Percentiles rank a stretch among this genome's conserved stretches.
Evolutionary conservation across 345 rosid genomes (phyloP).

Genomic region (Eucalyptus curtisii): DNA sequence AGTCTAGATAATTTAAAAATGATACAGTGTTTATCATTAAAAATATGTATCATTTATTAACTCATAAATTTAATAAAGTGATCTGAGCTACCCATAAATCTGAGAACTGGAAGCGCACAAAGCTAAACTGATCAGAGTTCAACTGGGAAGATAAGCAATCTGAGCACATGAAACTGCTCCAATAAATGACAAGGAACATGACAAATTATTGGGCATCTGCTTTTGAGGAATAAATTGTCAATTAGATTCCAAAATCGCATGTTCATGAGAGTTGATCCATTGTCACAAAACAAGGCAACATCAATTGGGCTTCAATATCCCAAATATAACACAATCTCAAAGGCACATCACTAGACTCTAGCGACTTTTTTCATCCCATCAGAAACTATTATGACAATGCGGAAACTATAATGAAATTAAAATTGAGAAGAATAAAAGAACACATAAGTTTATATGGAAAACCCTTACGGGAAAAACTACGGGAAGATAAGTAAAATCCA

Average conservation of each 20-base stretch:
- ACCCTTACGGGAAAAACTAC: rapidly evolving
- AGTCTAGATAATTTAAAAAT: no score
- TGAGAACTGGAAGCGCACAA: not conserved
- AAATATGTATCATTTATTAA: no score
- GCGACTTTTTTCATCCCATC: rapidly evolving
- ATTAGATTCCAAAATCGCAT: not conserved
- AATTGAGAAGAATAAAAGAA: not conserved
- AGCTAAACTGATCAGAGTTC: not conserved
- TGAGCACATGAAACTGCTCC: not conserved
- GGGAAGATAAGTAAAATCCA: not conserved
- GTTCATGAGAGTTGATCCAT: not conserved
- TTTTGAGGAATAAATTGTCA: not conserved
- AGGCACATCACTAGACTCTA: rapidly evolving
- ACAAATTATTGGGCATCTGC: not conserved
- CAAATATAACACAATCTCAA: not conserved
- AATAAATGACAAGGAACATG: not conserved
- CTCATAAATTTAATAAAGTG: no score
- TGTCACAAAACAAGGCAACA: not conserved
- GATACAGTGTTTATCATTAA: no score
- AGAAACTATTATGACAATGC: rapidly evolving
- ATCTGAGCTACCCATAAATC: not conserved
- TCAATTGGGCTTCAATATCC: not conserved
- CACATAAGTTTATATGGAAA: rapidly evolving
- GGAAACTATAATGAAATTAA: not conserved
- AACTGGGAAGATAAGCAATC: not conserved